These are phyloP conservation scores for Pseudofabraea citricarpa DNA, from an alignment of 2,329 filamentous ascomycete genomes.

Conservation along the genomic window DNA sequence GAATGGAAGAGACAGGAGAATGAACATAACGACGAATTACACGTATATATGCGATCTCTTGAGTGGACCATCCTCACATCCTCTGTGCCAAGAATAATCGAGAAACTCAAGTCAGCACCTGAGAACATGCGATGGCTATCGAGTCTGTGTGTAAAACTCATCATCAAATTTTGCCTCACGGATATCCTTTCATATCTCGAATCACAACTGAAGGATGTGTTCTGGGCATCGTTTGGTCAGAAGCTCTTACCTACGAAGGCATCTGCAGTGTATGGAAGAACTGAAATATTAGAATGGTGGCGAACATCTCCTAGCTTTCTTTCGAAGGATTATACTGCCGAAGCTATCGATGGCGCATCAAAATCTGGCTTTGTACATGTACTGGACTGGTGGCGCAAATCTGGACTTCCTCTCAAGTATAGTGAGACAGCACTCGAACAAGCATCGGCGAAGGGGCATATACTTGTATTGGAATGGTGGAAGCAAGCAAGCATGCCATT, in stretches of 20 bases:
- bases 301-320: slow-evolving; percentile 75
- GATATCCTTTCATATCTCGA: slow-evolving; percentile 72
- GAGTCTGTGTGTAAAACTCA: slow-evolving; percentile 76
- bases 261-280: slow-evolving; percentile 78
- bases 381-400: slow-evolving; percentile 87
- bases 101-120: slow-evolving; percentile 66
- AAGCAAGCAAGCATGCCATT: slow-evolving; percentile 61
- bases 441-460: slow-evolving; percentile 76
- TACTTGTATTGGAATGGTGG: slow-evolving; percentile 94
- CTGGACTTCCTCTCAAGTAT: slow-evolving; percentile 74
- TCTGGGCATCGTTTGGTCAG: slow-evolving; percentile 78
- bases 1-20: slow-evolving; percentile 66
- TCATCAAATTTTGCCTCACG: slow-evolving; percentile 85
- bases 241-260: slow-evolving; percentile 84
- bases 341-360: slow-evolving; percentile 84
- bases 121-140: slow-evolving; percentile 69
- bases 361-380: slow-evolving; percentile 80
- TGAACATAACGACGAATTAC: slow-evolving; percentile 57
- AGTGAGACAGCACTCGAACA: slow-evolving; percentile 85
- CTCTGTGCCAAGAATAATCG: slow-evolving; percentile 65
- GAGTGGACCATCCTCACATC: slow-evolving; percentile 81
- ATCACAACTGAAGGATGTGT: slow-evolving; percentile 65
- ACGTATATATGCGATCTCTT: slow-evolving; percentile 70
- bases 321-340: slow-evolving; percentile 70
- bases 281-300: slow-evolving; percentile 89